Conservation (phyloP, 495 filamentous ascomycete species). For the Penicillium taxi region DNA sequence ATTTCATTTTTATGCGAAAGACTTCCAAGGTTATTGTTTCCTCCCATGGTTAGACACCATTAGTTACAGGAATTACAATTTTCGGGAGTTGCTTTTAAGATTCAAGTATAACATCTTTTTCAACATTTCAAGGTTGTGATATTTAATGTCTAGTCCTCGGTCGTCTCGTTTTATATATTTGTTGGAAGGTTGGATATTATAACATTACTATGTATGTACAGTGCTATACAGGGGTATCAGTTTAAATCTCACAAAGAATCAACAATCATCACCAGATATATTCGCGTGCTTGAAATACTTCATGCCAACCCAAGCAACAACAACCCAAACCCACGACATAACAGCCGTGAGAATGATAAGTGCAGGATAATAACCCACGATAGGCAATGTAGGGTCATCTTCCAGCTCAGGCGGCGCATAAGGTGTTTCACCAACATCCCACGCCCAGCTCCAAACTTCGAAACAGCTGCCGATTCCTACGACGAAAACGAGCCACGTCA, state of each 20-base stretch:
- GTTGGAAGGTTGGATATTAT: not conserved
- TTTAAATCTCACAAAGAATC: too few relatives aligned
- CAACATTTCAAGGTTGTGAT: too few relatives aligned
- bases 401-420: conserved; percentile 89
- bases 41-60: too few relatives aligned
- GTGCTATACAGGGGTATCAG: too few relatives aligned
- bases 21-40: too few relatives aligned
- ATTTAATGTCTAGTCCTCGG: too few relatives aligned
- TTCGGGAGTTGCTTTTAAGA: too few relatives aligned
- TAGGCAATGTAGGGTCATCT: conserved; percentile 86
- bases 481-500: conserved; percentile 92
- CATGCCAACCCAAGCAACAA: conserved; percentile 96
- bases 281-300: conserved; percentile 98
- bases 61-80: too few relatives aligned
- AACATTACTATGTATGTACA: too few relatives aligned
- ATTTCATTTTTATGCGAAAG: too few relatives aligned
- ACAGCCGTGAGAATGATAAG: conserved; percentile 85
- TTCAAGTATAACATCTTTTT: too few relatives aligned
- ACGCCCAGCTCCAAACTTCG: conserved; percentile 99
- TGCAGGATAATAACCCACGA: conserved; percentile 94
- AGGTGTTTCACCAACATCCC: conserved; percentile 95
- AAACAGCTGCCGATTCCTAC: conserved; percentile 92
- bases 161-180: too few relatives aligned
- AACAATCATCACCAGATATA: conserved; percentile 55
- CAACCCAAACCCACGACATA: conserved; percentile 99